phyloP scores from a whole-genome alignment of 345 rosid species.

The Euphorbia tirucalli region DNA sequence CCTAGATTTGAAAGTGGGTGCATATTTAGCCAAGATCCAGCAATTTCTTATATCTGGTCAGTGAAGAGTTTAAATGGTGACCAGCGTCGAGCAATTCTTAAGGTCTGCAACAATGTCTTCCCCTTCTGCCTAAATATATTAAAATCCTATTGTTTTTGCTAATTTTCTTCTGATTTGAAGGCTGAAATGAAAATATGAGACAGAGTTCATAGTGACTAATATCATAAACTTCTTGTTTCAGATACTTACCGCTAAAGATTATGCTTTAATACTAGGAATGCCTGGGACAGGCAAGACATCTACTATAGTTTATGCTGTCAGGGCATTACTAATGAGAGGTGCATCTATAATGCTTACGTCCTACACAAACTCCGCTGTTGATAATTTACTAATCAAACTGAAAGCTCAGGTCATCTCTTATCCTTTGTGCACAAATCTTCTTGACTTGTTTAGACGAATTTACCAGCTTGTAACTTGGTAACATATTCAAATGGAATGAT shows the following conservation, averaged over 20 bases:
- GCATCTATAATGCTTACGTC: constrained; percentile 94
- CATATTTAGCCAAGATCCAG: constrained; percentile 93
- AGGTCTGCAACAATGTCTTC: constrained; percentile 48
- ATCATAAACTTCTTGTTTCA: constrained; percentile 38
- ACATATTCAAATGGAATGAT: too few relatives aligned
- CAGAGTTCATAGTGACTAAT: constrained; percentile 1
- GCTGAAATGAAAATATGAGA: not conserved
- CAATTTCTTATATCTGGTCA: constrained; percentile 89
- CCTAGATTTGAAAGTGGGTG: constrained; percentile 95
- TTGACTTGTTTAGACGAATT: not conserved
- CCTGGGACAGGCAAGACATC: constrained; percentile 99
- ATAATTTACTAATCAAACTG: constrained; percentile 91
- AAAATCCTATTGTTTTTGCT: not conserved
- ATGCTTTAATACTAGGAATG: constrained; percentile 94
- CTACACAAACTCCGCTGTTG: constrained; percentile 97
- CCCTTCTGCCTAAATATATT: not conserved
- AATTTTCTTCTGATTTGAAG: not conserved
- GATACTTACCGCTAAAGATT: constrained; percentile 93
- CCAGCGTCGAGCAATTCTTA: constrained; percentile 94
- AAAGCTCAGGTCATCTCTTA: constrained; percentile 76
- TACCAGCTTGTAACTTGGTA: not conserved
- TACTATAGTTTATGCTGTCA: constrained; percentile 95
- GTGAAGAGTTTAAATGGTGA: constrained; percentile 82
- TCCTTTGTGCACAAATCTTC: constrained; percentile 17
- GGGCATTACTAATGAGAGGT: constrained; percentile 90